phyloP scores from a whole-genome alignment of 805 yeast genomes.

The Metschnikowia orientalis region DNA sequence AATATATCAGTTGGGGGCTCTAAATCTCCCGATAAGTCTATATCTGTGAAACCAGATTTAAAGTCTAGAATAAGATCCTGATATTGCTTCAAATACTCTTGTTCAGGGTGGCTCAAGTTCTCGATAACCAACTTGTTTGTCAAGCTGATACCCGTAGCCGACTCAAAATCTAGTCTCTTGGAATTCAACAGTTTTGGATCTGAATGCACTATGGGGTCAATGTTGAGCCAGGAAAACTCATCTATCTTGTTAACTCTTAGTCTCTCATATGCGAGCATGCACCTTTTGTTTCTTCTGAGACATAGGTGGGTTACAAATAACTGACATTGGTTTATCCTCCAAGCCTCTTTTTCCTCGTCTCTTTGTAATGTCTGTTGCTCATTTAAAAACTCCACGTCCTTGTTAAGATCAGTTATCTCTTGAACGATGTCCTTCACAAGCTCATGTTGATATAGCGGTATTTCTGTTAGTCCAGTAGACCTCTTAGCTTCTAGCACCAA shows the following conservation, averaged over 20 bases:
- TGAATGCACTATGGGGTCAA: constrained; percentile 39
- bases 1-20: constrained; percentile 90
- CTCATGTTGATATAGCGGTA: constrained; percentile 72
- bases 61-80: constrained; percentile 67
- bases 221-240: constrained; percentile 66
- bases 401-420: constrained; percentile 64
- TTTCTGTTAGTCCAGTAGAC: constrained; percentile 54
- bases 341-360: constrained; percentile 30
- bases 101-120: constrained; percentile 71
- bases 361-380: constrained; percentile 24
- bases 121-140: constrained; percentile 28
- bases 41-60: constrained; percentile 74
- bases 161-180: constrained; percentile 2
- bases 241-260: constrained; percentile 65
- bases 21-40: constrained; percentile 84
- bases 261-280: constrained; percentile 78
- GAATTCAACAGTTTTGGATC: constrained; percentile 5
- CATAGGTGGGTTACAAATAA: constrained; percentile 67
- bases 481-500: constrained; percentile 84
- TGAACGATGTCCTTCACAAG: constrained; percentile 62
- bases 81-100: constrained; percentile 69
- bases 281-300: constrained; percentile 84
- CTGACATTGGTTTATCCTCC: constrained; percentile 56
- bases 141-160: constrained; percentile 2
- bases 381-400: constrained; percentile 48